Evolutionary conservation across 768 basidiomycete genomes (phyloP).

Genomic region (Strobilomyces dryophilus): DNA sequence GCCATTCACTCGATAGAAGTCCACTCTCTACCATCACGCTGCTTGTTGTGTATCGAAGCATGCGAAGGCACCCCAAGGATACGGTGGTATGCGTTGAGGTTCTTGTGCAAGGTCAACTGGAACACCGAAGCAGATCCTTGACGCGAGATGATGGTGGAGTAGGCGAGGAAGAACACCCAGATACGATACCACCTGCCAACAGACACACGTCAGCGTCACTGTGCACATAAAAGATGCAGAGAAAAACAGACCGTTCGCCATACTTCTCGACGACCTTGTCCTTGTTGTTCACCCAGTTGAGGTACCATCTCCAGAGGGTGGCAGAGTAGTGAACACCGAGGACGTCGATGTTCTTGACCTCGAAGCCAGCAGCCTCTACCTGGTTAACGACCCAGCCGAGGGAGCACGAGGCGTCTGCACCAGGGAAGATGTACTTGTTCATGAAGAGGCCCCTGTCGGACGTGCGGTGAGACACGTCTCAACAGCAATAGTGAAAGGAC

Average conservation of each 20-base stretch:
- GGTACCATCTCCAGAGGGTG: conserved; percentile 88
- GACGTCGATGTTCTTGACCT: conserved; percentile 94
- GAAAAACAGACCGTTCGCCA: conserved; percentile 56
- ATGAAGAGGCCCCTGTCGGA: conserved; percentile 83
- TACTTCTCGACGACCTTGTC: conserved; percentile 86
- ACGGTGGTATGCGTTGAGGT: conserved; percentile 93
- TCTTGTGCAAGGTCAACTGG: conserved; percentile 98
- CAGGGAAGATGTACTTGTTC: conserved; percentile 99
- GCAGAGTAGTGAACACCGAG: conserved; percentile 97
- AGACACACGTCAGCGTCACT: neutral
- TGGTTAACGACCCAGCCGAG: conserved; percentile 91
- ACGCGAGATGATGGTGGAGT: conserved; percentile 76
- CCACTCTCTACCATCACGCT: conserved; percentile 28
- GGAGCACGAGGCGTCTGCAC: conserved; percentile 94
- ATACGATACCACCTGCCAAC: conserved; percentile 72
- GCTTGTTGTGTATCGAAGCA: conserved; percentile 66
- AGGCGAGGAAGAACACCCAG: conserved; percentile 98
- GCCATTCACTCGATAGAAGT: conserved; percentile 18
- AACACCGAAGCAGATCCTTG: conserved; percentile 92
- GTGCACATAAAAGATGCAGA: too few species aligned
- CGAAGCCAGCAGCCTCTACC: conserved; percentile 90
- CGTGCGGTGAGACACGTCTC: neutral
- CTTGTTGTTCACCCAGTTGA: conserved; percentile 95
- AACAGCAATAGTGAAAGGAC: conserved; percentile 6
- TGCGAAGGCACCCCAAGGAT: conserved; percentile 82